phyloP scores from a whole-genome alignment of 257 asterid species.

The Primulina huaijiensis region DNA sequence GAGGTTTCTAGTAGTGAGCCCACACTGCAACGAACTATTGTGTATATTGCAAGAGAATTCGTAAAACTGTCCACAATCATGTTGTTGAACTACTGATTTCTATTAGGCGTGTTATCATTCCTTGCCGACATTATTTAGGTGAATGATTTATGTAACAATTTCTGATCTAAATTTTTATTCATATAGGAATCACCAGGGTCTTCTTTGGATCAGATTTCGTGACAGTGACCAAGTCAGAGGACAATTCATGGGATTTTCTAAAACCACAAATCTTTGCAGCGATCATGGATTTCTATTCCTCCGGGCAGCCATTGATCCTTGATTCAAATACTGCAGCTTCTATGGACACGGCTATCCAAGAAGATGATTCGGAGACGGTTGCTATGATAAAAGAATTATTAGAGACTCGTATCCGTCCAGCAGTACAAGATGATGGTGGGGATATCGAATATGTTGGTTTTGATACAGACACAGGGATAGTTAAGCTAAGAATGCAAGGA shows the following conservation, averaged over 20 bases:
- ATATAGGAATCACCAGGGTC: constrained; percentile 72
- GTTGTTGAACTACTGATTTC: not conserved
- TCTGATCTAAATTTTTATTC: not conserved
- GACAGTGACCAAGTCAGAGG: constrained; percentile 82
- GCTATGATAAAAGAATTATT: constrained; percentile 97
- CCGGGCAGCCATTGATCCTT: constrained; percentile 75
- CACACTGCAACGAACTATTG: not conserved
- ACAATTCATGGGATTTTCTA: constrained; percentile 76
- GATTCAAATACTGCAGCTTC: constrained; percentile 65
- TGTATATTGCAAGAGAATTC: too few species aligned
- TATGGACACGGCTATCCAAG: constrained; percentile 84
- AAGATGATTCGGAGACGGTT: constrained; percentile 91
- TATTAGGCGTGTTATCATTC: not conserved
- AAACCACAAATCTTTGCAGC: constrained; percentile 93
- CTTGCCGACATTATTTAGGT: not conserved
- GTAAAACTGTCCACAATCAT: not conserved
- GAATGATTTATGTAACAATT: not conserved
- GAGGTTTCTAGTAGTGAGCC: not conserved
- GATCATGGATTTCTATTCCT: constrained; percentile 81
- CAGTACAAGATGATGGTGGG: constrained; percentile 98
- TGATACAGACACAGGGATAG: constrained; percentile 69
- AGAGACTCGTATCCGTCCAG: constrained; percentile 93
- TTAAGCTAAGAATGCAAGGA: constrained; percentile 92
- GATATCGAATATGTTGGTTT: constrained; percentile 81
- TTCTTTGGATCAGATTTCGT: constrained; percentile 89